Base-by-base conservation (phyloP, 345 rosid genomes). In the Zanthoxylum bungeanum region DNA sequence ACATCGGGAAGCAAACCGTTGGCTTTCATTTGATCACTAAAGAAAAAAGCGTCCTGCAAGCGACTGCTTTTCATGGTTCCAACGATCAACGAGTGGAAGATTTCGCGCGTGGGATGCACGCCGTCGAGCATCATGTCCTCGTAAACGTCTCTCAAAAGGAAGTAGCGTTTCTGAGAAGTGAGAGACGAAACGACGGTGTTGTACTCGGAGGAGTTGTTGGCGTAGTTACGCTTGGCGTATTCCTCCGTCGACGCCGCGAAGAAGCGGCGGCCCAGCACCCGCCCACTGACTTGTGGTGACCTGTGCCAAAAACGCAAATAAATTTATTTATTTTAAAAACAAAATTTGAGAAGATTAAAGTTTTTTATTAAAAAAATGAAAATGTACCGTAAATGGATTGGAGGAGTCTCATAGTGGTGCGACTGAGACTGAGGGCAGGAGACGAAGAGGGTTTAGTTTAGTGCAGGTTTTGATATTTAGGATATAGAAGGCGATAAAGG, bases 51-150 rank as follows among this genome's bases (percentile, higher is more conserved):
- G 62, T 92, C 98, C 58, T 79, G 91, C 85, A 95, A 72, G 34
- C 96, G 93, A 57, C 94, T 82, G 7, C 97, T 93, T 79, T 85
- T 92, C 98, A 92, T 91, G 28, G 92, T 88, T 64, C 98, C 99
- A 60, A 86, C 82, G 12, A 91, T 83, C 85, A 92, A 78, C 16
- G 96, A 85, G 74, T 88, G 90, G 73, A 95, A 92, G 31, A 79
- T 76, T 66, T 92, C 97, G 69, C 91, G 77, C 36, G 81, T 82
- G 12, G 99, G 99, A 75, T 91, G 91, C 75, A 95, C 96, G 37
- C 96, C 98, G 73, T 95, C 99, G 63, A 95, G 81, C 89, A 85
- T 75, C 99, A 92, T 86, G 76, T 95, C 99, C 75, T 88, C 96
- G 62, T 89, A 89, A 14, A 78, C 97, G 76, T 92, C 98, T 75